phyloP scores from a whole-genome alignment of 2,329 filamentous ascomycete genomes.

The Metarhizium humberi region DNA sequence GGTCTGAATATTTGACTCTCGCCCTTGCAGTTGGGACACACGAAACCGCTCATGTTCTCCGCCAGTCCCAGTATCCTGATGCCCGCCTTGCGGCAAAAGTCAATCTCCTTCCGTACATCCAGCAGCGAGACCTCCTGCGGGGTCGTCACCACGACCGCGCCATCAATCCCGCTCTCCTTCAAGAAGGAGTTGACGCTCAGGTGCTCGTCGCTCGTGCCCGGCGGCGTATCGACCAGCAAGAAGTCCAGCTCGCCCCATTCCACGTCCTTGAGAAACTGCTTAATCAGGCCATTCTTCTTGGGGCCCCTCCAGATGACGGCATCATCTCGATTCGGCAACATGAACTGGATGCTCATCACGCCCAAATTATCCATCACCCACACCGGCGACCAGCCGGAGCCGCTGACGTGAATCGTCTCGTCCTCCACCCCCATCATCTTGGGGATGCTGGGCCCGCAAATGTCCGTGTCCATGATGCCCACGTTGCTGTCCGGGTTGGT shows the following conservation, averaged over 20 bases:
- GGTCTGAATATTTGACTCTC: slow-evolving; percentile 80
- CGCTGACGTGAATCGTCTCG: slow-evolving; percentile 87
- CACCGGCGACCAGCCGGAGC: slow-evolving; percentile 84
- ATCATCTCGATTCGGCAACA: slow-evolving; percentile 88
- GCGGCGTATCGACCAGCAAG: slow-evolving; percentile 87
- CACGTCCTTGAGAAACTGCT: slow-evolving; percentile 95
- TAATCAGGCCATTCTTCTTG: slow-evolving; percentile 98
- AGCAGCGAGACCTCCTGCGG: slow-evolving; percentile 89
- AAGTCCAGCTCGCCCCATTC: slow-evolving; percentile 96
- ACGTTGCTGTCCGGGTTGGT: slow-evolving; percentile 69
- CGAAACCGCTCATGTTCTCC: slow-evolving; percentile 97
- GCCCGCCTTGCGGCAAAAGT: slow-evolving; percentile 92
- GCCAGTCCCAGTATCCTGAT: slow-evolving; percentile 83
- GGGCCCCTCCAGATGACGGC: slow-evolving; percentile 96
- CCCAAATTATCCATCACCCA: slow-evolving; percentile 92
- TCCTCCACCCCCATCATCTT: slow-evolving; percentile 98
- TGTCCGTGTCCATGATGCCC: slow-evolving; percentile 96
- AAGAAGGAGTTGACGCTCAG: slow-evolving; percentile 86
- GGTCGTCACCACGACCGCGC: slow-evolving; percentile 86
- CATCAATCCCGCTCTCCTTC: slow-evolving; percentile 85
- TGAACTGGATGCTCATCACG: slow-evolving; percentile 97
- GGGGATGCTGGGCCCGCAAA: slow-evolving; percentile 90
- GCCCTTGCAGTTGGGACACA: slow-evolving; percentile 85
- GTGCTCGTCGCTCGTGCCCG: slow-evolving; percentile 92
- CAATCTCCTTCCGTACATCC: slow-evolving; percentile 94